Evolutionary conservation across 2,329 filamentous ascomycete genomes (phyloP).

Genomic region (Alternaria arbusti): DNA sequence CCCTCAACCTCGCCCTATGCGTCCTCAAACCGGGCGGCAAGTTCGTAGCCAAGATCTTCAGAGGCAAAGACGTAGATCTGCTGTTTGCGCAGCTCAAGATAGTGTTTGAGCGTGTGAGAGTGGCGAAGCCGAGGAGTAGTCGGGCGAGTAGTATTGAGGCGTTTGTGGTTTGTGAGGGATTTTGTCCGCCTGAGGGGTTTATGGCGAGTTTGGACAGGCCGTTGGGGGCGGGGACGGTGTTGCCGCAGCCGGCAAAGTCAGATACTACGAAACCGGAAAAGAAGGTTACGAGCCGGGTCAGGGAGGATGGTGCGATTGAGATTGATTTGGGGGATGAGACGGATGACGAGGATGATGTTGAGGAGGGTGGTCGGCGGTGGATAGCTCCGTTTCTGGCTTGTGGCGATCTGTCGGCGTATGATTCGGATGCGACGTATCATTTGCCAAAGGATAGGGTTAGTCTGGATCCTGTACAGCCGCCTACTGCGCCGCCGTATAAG

Average conservation of each 20-base stretch:
- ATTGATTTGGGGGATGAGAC: slow-evolving; percentile 55
- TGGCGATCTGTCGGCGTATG: slow-evolving; percentile 91
- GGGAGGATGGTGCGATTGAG: slow-evolving; percentile 57
- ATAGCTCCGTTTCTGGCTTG: slow-evolving; percentile 97
- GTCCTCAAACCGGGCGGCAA: slow-evolving; percentile 91
- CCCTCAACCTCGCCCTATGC: slow-evolving; percentile 89
- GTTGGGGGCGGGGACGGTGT: slow-evolving; percentile 67
- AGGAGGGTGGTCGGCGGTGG: slow-evolving; percentile 68
- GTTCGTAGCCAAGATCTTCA: slow-evolving; percentile 98
- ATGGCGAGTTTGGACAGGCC: slow-evolving; percentile 77
- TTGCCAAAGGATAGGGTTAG: slow-evolving; percentile 85
- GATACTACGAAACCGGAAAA: slow-evolving; percentile 14
- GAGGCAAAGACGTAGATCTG: slow-evolving; percentile 92
- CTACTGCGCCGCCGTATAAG: slow-evolving; percentile 94
- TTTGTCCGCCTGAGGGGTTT: slow-evolving; percentile 79
- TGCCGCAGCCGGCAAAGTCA: slow-evolving; percentile 56
- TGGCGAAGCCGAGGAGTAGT: slow-evolving; percentile 92
- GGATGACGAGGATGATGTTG: slow-evolving; percentile 46
- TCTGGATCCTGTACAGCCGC: slow-evolving; percentile 90
- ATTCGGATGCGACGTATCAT: slow-evolving; percentile 93
- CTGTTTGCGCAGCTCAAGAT: slow-evolving; percentile 92
- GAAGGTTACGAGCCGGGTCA: slow-evolving; percentile 36
- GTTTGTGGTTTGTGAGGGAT: slow-evolving; percentile 93
- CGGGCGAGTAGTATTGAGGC: slow-evolving; percentile 97
- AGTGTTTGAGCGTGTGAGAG: slow-evolving; percentile 84